A percentile compares a stretch with the other conserved stretches of the same genome.
Conservation (phyloP, 2,329 filamentous ascomycete genomes). For the Aspergillus ibericus region DNA sequence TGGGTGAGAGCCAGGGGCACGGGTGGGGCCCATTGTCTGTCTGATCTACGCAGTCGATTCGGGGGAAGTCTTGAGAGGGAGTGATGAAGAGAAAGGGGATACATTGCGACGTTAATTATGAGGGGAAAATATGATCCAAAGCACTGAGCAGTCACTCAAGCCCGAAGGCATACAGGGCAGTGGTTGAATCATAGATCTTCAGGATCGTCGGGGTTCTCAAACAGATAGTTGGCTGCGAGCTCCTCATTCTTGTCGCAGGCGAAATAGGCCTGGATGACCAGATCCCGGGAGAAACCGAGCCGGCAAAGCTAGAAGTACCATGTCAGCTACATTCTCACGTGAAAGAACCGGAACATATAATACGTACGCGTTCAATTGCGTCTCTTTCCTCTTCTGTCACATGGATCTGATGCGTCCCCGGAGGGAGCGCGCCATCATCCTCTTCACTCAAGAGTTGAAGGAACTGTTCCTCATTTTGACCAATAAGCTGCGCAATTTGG, state of each 20-base stretch:
- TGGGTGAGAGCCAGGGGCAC: neutral
- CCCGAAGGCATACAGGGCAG: neutral
- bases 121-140: constrained; percentile 12
- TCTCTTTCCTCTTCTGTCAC: constrained; percentile 96
- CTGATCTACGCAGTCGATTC: constrained; percentile 3
- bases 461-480: constrained; percentile 89
- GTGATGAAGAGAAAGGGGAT: constrained; percentile 7
- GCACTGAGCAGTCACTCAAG: constrained; percentile 9
- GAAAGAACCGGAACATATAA: neutral
- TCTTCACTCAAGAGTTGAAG: constrained; percentile 87
- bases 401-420: constrained; percentile 82
- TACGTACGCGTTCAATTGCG: constrained; percentile 86
- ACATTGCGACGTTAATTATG: constrained; percentile 20
- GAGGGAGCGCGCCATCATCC: constrained; percentile 73
- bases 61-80: neutral
- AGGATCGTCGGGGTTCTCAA: constrained; percentile 91
- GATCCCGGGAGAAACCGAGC: constrained; percentile 87
- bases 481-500: constrained; percentile 87
- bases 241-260: constrained; percentile 99
- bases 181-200: constrained; percentile 33
- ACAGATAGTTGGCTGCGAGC: constrained; percentile 94
- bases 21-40: neutral
- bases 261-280: constrained; percentile 97
- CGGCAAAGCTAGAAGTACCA: constrained; percentile 68
- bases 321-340: constrained; percentile 17